Conservation (phyloP, 306 rosid species). For the Rosa rugosa region DNA sequence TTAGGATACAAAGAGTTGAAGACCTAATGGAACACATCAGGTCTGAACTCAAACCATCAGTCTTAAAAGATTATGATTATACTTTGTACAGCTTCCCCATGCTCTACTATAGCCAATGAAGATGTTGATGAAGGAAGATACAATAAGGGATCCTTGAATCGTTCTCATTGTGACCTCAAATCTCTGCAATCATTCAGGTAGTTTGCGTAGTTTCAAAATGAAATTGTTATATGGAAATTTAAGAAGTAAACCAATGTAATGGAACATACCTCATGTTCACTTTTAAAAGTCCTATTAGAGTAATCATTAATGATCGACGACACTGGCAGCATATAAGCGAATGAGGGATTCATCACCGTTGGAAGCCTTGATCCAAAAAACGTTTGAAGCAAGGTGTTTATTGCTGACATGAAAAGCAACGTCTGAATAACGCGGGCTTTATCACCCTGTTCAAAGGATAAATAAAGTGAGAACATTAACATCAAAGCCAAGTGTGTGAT, state of each 20-base stretch:
- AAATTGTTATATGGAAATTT: background rate
- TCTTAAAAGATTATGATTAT: conserved; percentile 1
- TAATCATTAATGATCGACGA: conserved; percentile 67
- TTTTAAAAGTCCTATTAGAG: conserved; percentile 41
- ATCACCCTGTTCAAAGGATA: conserved; percentile 57
- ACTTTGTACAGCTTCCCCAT: conserved; percentile 81
- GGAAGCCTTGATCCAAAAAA: conserved; percentile 89
- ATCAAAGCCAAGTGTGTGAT: background rate
- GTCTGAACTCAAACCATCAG: conserved; percentile 3
- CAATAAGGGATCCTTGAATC: conserved; percentile 84
- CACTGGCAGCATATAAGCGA: conserved; percentile 66
- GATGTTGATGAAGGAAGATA: conserved; percentile 74
- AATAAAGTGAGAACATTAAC: conserved; percentile 7
- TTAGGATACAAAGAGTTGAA: background rate
- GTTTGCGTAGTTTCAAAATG: background rate
- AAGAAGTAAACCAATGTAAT: background rate
- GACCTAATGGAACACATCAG: conserved; percentile 5
- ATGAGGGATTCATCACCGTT: conserved; percentile 71
- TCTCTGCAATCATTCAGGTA: conserved; percentile 54
- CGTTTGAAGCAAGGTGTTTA: conserved; percentile 84
- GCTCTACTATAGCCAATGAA: conserved; percentile 67
- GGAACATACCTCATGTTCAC: conserved; percentile 63
- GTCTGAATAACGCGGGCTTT: conserved; percentile 91
- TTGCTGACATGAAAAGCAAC: conserved; percentile 72
- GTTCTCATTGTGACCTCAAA: conserved; percentile 70